Conservation (phyloP, 1,139 yeast genomes). For the Pichia sp. region DNA sequence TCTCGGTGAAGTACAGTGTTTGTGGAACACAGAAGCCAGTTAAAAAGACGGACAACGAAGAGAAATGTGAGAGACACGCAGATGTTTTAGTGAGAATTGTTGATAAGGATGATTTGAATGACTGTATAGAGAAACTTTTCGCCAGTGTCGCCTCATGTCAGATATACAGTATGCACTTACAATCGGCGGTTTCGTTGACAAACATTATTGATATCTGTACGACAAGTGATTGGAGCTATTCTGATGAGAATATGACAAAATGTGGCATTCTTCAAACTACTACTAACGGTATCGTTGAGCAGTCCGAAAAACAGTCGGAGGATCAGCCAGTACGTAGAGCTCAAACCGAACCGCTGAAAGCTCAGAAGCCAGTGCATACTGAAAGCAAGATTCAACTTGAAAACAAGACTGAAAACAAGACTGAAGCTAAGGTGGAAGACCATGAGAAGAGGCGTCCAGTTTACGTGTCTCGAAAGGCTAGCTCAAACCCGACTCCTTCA, state of each 20-base stretch:
- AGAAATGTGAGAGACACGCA: constrained; percentile 1
- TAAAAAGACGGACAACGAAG: background rate
- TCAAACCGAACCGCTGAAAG: background rate
- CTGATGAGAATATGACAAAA: constrained; percentile 18
- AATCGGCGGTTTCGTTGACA: constrained; percentile 15
- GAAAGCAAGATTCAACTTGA: background rate
- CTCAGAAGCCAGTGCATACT: background rate
- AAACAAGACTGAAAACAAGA: too few relatives aligned
- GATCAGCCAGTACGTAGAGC: background rate
- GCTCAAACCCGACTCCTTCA: constrained; percentile 15
- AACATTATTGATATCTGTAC: constrained; percentile 22
- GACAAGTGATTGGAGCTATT: constrained; percentile 11
- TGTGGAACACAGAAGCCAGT: constrained; percentile 20
- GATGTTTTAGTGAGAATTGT: constrained; percentile 14
- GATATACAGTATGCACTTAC: constrained; percentile 23
- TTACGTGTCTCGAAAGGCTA: constrained; percentile 12
- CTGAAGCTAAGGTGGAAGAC: background rate
- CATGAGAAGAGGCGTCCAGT: constrained; percentile 8
- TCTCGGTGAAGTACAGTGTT: constrained; percentile 20
- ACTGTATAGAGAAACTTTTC: constrained; percentile 13
- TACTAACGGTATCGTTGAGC: constrained; percentile 13
- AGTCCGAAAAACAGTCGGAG: background rate
- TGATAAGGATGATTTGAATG: constrained; percentile 5
- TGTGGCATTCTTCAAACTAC: constrained; percentile 26
- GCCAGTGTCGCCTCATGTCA: constrained; percentile 19